phyloP scores from a whole-genome alignment of 352 stramenopile genomes.

The Pilasporangium apinafurcum region DNA sequence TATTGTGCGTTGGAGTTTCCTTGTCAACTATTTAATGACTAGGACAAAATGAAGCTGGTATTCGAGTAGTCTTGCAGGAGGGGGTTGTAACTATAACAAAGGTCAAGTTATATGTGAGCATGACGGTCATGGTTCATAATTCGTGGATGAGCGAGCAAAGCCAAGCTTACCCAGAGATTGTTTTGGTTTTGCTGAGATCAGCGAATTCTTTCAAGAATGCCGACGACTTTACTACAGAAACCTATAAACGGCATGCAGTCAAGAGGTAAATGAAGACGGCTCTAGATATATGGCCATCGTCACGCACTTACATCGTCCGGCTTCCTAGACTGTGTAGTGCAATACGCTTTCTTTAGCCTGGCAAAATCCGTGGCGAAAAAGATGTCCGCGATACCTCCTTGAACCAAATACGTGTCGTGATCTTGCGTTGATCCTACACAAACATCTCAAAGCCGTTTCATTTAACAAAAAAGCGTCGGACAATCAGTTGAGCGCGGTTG shows the following conservation, averaged over 20 bases:
- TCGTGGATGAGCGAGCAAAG: too few relatives aligned
- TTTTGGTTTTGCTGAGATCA: constrained; percentile 71
- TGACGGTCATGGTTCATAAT: too few relatives aligned
- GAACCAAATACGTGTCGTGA: constrained; percentile 85
- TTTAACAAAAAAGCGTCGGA: background rate
- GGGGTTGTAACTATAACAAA: constrained; percentile 90
- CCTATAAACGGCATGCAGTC: constrained; percentile 13
- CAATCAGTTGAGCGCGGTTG: background rate
- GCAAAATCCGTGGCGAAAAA: constrained; percentile 90
- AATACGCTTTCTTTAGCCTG: constrained; percentile 78
- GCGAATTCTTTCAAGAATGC: constrained; percentile 79
- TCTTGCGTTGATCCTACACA: constrained; percentile 59
- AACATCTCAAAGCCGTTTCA: background rate
- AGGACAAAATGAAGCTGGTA: constrained; percentile 86
- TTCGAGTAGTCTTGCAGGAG: constrained; percentile 88
- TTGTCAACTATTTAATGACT: too few relatives aligned
- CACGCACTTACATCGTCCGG: constrained; percentile 29
- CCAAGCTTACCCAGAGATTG: constrained; percentile 70
- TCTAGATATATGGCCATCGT: background rate
- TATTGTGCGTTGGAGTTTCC: background rate
- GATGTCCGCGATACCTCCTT: constrained; percentile 83
- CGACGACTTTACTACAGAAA: constrained; percentile 79
- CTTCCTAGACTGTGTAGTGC: constrained; percentile 42
- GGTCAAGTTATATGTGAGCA: too few relatives aligned
- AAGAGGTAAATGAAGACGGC: background rate